Evolutionary conservation across 306 rosid species (phyloP), one percentile per base, ranked within the genome.

Genomic region (Quercus agrifolia): DNA sequence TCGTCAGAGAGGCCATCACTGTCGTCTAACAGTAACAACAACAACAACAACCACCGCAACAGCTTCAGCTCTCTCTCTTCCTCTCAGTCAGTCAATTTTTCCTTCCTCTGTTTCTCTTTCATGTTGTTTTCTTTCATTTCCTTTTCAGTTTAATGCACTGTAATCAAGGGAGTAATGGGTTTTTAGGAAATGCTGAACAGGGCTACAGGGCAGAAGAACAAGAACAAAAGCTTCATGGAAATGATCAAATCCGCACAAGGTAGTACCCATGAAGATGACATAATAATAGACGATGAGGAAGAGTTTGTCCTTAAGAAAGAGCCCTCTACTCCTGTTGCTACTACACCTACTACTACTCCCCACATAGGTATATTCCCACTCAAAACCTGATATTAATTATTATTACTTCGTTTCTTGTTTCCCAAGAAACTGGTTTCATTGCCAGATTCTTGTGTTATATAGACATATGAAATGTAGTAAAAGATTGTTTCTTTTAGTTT

Each of bases 211-310:
- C 91, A 83, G 86, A 96, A 90, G 80, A 91, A 80, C 85, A 89
- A 87, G 83, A 91, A 78, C 85, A 89, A 87, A 81, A 91, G 92
- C 85, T 91, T 96, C 85, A 85, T 89, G 78, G 99, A 96, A 84
- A 91, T 96, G 90, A 88, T 96, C 84, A 90, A 89, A 79, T 90
- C 96, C 1, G 92, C 97, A 69, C 90, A 89, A 84, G 84, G 80
- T 23, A 78, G 35, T 79, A 71, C 84, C 63, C 88, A 82, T 82
- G 97, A 90, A 62, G 98, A 92, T 21, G 97, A 86, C 72, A 78
- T 91, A 8, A 41, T 41, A 8, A 41, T 41, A 55, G 97, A 88
- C 31, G 85, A 89, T 33, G 91, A 86, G 64, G 96, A 91, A n/a
- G 86, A 88, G 13, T 87, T 90, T 59, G 79, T 87, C 75, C 85